Conservation (phyloP, 495 filamentous ascomycete genomes). For the Thozetella sp. region DNA sequence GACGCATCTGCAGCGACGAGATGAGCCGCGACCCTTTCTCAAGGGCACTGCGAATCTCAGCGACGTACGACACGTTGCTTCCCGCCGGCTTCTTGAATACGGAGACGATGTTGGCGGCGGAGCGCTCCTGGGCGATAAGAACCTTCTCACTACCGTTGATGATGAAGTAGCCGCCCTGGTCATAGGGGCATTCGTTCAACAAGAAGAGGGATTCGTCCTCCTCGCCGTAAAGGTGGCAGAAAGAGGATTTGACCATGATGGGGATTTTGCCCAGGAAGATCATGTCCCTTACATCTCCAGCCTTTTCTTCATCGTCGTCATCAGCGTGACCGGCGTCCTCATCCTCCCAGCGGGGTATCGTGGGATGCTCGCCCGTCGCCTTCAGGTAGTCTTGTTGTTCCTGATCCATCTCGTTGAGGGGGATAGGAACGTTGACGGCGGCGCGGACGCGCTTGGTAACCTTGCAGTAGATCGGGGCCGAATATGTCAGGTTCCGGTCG, state of each 20-base stretch:
- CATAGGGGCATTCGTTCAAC: conserved; percentile 94
- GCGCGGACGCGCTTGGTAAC: conserved; percentile 80
- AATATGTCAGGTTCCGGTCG: conserved; percentile 92
- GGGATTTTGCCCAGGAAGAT: conserved; percentile 93
- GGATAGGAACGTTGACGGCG: conserved; percentile 73
- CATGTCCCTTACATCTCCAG: conserved; percentile 33
- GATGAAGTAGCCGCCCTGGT: conserved; percentile 97
- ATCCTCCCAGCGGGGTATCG: conserved; percentile 60
- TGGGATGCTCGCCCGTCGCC: conserved; percentile 49
- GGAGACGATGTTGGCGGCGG: conserved; percentile 96
- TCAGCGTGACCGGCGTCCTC: conserved; percentile 40
- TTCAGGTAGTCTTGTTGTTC: conserved; percentile 55
- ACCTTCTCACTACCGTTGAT: conserved; percentile 99
- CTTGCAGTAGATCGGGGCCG: conserved; percentile 83
- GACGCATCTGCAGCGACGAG: conserved; percentile 84
- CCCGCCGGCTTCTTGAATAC: conserved; percentile 96
- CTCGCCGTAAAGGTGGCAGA: conserved; percentile 83
- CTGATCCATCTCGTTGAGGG: conserved; percentile 61
- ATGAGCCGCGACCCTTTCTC: conserved; percentile 95
- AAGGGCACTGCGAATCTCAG: conserved; percentile 93
- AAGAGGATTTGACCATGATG: conserved; percentile 95
- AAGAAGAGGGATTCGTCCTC: conserved; percentile 79
- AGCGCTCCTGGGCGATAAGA: conserved; percentile 94
- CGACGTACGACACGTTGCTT: conserved; percentile 85
- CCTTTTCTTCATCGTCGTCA: conserved; percentile 45